Conservation (phyloP, 1,139 yeast genomes). For the Diutina mesorugosa region DNA sequence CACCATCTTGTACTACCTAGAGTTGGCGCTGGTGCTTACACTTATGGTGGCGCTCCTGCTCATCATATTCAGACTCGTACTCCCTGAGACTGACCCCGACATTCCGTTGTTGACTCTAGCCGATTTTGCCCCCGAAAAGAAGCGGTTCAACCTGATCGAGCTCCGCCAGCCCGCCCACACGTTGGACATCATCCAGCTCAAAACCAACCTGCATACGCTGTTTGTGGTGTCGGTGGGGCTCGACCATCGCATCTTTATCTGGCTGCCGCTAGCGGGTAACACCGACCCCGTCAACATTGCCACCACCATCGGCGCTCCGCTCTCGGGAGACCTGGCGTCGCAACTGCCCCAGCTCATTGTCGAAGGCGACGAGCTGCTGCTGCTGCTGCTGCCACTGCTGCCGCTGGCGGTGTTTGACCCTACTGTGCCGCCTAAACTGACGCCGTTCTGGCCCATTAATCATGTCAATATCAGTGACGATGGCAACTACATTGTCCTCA, state of each 20-base stretch:
- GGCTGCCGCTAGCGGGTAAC: slow-evolving; percentile 49
- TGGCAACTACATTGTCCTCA: slow-evolving; percentile 46
- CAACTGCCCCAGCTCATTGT: background rate
- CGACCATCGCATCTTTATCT: slow-evolving; percentile 57
- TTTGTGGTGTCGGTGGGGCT: slow-evolving; percentile 59
- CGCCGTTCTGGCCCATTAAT: slow-evolving; percentile 47
- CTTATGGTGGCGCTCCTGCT: background rate
- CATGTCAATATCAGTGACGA: slow-evolving; percentile 46
- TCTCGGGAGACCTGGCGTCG: background rate
- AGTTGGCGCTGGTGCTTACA: slow-evolving; percentile 1
- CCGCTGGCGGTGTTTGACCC: background rate
- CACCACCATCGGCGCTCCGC: slow-evolving; percentile 19
- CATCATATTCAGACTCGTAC: background rate
- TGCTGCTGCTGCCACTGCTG: background rate
- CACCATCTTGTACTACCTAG: background rate
- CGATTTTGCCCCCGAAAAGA: background rate
- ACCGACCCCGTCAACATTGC: slow-evolving; percentile 24
- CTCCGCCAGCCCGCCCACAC: background rate
- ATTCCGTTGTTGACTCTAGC: background rate
- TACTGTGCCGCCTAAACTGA: background rate
- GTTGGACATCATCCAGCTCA: slow-evolving; percentile 44
- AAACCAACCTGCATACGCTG: slow-evolving; percentile 42
- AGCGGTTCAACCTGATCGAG: background rate
- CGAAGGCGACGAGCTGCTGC: background rate
- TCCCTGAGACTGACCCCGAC: background rate